Evolutionary conservation across 2,329 filamentous ascomycete genomes (phyloP), one percentile per base, ranked within the genome.

Genomic region (Zasmidium citrigriseum): DNA sequence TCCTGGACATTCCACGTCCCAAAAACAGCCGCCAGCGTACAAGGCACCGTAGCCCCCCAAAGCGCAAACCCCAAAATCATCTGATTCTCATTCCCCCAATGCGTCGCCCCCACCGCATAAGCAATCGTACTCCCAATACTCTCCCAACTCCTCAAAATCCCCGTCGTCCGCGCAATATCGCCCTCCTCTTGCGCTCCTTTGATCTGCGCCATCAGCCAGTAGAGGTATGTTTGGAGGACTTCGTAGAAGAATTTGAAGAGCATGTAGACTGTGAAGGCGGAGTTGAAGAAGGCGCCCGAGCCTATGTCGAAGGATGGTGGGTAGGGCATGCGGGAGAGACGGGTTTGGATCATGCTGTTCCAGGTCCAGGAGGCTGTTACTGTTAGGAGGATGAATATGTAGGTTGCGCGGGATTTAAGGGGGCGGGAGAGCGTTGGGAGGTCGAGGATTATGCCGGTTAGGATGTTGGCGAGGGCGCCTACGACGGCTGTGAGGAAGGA

Each of bases 401-500:
- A 64, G 14, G 54, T 49, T 18, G 45, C 54, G 54, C 59, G 55
- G 12, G 62, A 64, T 45, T 60, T 60, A 14, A 52, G 18, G 7
- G 53, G n/a, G n/a, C 57, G 25, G n/a, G 57, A 53, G 47, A 58
- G 50, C 2, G 44, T 46, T 4, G 52, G 46, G 11, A 59, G 23
- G 38, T 65, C 63, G 3, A 65, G 55, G 4, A 64, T 24, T 1
- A 59, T 41, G 21, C 63, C 66, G 38, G 62, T 60, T 12, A 52
- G 18, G 18, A 55, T 41, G 18, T 52, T 59, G 34, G 53, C 52
- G 9, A 46, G 9, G 29, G 52, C 46, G 29, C 54, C 60, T 9
- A 78, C 60, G 55, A 77, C 72, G 0, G 77, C 80, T 0, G 77
- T 77, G 1, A 80, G 58, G 7, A 82, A 72, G 1, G 72, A 74